Percentiles rank a stretch among this genome's conserved stretches.
Conservation (phyloP, 1,284 basidiomycete species). For the Melampsora larici-populina region DNA sequence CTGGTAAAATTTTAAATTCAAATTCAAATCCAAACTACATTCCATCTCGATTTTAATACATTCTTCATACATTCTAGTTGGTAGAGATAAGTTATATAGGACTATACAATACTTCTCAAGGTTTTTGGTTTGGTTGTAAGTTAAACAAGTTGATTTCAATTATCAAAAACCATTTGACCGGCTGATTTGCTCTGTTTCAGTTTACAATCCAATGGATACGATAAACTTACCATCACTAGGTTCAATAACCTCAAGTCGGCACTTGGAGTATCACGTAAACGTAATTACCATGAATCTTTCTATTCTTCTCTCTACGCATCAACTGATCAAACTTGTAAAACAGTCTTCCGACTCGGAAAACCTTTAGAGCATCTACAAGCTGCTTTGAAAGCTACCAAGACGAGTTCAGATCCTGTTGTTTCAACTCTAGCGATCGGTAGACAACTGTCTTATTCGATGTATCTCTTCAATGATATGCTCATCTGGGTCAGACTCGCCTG, state of each 20-base stretch:
- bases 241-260: no score
- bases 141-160: slow-evolving; percentile 46
- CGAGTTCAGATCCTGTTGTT: slow-evolving; percentile 55
- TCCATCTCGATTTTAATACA: background rate
- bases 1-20: slow-evolving; percentile 51
- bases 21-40: background rate
- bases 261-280: slow-evolving; percentile 56
- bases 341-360: slow-evolving; percentile 89
- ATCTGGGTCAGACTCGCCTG: slow-evolving; percentile 66
- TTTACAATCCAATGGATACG: slow-evolving; percentile 54
- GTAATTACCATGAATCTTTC: slow-evolving; percentile 48
- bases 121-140: slow-evolving; percentile 73
- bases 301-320: background rate
- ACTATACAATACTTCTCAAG: slow-evolving; percentile 87
- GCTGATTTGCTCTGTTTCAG: slow-evolving; percentile 82
- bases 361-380: slow-evolving; percentile 92
- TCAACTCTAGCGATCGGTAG: slow-evolving; percentile 70
- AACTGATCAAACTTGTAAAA: slow-evolving; percentile 20
- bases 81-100: slow-evolving; percentile 74
- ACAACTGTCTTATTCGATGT: slow-evolving; percentile 88
- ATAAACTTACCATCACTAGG: slow-evolving; percentile 55
- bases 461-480: slow-evolving; percentile 74
- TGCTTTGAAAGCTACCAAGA: slow-evolving; percentile 72
- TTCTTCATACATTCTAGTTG: slow-evolving; percentile 56
- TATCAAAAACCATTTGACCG: slow-evolving; percentile 72